Evolutionary conservation across 2,329 filamentous ascomycete species (phyloP), one percentile per base, ranked within the genome.

Genomic region (Lasiodiplodia citricola): DNA sequence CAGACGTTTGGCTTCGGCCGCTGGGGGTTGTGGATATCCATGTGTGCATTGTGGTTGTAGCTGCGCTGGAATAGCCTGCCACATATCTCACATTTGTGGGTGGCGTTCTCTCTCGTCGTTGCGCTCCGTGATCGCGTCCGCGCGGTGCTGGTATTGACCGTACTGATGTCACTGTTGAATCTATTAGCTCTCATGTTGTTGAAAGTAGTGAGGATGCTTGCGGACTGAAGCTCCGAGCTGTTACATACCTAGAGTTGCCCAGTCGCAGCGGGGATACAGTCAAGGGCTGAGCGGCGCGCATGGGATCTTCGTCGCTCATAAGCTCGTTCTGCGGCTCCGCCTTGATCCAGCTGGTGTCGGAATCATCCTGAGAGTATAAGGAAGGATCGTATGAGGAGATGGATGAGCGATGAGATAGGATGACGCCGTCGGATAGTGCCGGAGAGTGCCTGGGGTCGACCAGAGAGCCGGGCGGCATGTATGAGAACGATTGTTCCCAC

Each of bases 21-120:
- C 69, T 87, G 86, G 16, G 92, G 89, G 75, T 96, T 89, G 76
- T 97, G 94, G 0, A 90, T 94, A 75, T 94, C 91, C 85, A 94
- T 87, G 78, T 97, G 94, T 37, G 93, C 91, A 75, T 92, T 94
- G 81, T 90, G 93, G 80, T 97, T 97, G 82, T 95, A 96, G 74
- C 88, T 91, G 70, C 94, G 86, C 72, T 92, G 92, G 77, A 97
- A 97, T 18, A 91, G 86, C 78, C 91, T 92, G 7, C 90, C 90
- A 75, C 94, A 97, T 2, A 89, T 84, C 69, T 89, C 85, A 76
- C 94, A 97, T 71, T 87, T 85, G 78, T 88, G 91, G 73, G 89
- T 92, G 67, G 91, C 91, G 73, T 92, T 90, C 71, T 90, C 90
- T 69, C 86, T 87, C 21, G 89, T 89, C 2, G 88, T 90, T 25